Evolutionary conservation across 2,329 filamentous ascomycete species (phyloP).

Genomic region (Fusarium sp.): DNA sequence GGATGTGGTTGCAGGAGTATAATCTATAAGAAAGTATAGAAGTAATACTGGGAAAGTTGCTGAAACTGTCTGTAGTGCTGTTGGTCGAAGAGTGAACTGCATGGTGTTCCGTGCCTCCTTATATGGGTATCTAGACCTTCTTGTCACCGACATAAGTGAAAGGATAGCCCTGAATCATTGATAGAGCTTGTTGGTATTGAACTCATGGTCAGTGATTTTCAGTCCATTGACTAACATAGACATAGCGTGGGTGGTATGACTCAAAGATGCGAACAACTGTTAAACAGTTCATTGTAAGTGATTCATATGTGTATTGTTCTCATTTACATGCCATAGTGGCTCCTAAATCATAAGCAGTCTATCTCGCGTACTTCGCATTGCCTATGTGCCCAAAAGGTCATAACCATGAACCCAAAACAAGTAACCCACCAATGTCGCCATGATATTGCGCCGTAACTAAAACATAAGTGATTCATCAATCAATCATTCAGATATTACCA

Average conservation of each 20-base stretch:
- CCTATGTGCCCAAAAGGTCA: background rate
- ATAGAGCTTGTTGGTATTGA: background rate
- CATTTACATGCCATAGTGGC: slow-evolving; percentile 20
- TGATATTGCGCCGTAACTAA: slow-evolving; percentile 31
- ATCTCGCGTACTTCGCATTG: slow-evolving; percentile 13
- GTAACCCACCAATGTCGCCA: slow-evolving; percentile 1
- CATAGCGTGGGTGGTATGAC: no score
- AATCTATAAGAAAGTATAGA: background rate
- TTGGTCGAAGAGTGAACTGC: background rate
- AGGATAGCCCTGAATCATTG: background rate
- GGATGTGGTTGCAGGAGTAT: background rate
- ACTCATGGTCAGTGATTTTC: background rate
- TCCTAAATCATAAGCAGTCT: slow-evolving; percentile 20
- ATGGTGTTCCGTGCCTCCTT: background rate
- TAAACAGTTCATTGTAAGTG: background rate
- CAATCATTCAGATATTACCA: slow-evolving; percentile 24
- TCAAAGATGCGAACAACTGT: background rate
- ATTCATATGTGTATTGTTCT: slow-evolving; percentile 9
- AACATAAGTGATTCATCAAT: slow-evolving; percentile 23
- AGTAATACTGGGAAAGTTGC: background rate
- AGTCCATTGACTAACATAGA: background rate
- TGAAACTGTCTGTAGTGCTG: background rate
- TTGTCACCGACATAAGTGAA: background rate
- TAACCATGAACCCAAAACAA: slow-evolving; percentile 3
- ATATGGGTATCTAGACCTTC: background rate